These are phyloP conservation scores for Blastocystis sp. DNA, from an alignment of 352 stramenopile genomes.

Conservation along the genomic window DNA sequence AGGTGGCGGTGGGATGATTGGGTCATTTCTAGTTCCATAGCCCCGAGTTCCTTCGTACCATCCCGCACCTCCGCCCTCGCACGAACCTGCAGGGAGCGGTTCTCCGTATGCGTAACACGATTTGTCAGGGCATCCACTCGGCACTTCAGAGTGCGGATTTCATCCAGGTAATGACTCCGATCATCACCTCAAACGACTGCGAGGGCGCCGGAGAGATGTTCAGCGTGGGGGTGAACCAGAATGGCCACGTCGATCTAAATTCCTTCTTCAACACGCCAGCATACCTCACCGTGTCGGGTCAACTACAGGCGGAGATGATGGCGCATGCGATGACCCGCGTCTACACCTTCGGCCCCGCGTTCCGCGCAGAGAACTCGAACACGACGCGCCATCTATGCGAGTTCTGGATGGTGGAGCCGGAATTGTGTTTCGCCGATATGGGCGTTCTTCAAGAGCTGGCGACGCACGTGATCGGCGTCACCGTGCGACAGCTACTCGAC, in stretches of 20 bases:
- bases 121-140: slow-evolving; percentile 80
- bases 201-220: slow-evolving; percentile 86
- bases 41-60: slow-evolving; percentile 75
- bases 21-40: slow-evolving; percentile 16
- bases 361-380: slow-evolving; percentile 86
- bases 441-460: slow-evolving; percentile 83
- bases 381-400: slow-evolving; percentile 80
- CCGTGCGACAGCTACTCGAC: background rate
- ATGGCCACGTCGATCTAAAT: slow-evolving; percentile 60
- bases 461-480: slow-evolving; percentile 66
- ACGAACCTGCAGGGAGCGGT: slow-evolving; percentile 71
- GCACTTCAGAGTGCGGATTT: slow-evolving; percentile 83
- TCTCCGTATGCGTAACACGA: slow-evolving; percentile 80
- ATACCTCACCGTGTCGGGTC: slow-evolving; percentile 85
- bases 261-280: slow-evolving; percentile 71
- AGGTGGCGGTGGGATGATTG: slow-evolving; percentile 69
- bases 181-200: slow-evolving; percentile 89
- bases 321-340: slow-evolving; percentile 78
- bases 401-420: slow-evolving; percentile 90
- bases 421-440: slow-evolving; percentile 76
- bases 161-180: slow-evolving; percentile 83
- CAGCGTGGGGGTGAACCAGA: slow-evolving; percentile 59
- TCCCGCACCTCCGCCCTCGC: slow-evolving; percentile 80
- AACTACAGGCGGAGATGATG: slow-evolving; percentile 87
- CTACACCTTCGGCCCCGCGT: slow-evolving; percentile 84